Base-by-base conservation (phyloP, 2,329 filamentous ascomycete genomes). In the Aspergillus pseudonomiae region DNA sequence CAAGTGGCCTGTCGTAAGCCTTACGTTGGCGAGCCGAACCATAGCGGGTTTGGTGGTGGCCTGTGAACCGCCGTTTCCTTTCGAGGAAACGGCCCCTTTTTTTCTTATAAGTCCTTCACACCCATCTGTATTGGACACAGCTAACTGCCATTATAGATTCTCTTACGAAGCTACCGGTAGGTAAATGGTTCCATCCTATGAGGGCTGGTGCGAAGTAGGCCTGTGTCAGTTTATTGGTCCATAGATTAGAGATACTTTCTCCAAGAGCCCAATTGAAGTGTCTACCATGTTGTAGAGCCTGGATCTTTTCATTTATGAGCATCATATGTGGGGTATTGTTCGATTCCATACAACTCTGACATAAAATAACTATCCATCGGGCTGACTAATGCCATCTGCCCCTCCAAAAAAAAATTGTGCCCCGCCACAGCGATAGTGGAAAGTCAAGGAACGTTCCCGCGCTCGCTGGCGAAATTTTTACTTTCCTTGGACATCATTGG, bases 61-160 rank as follows among this genome's bases (percentile, higher is more conserved):
- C 48, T 66, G 57, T 71, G 67, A 64, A 72, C 67, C 34, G 71
- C 72, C 71, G 73, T 73, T 73, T 69, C 72, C 69, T 68, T 67
- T 64, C 24, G 66, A 68, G 70, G 67, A 68, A 65, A 70, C 74
- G 71, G 68, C 63, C 56, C 63, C 70, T 68, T 77, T 78, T 78
- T 78, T 74, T 62, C 57, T 74, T 76, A 79, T 79, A 79, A 77
- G 77, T 79, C 19, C 30, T 61, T 70, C 71, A 53, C 12, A 21
- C 60, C 39, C 60, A 32, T 7, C 26, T 3, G 28, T 10, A 39
- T 4, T 32, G 64, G 60, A 45, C 66, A 66, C 63, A 48, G 65
- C 72, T 77, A 77, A 79, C 76, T 78, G 72, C 71, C 41, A 19
- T 24, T 6, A 19, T 53, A 58, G 56, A 32, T 34, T 3, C 5